A percentile compares a stretch with the other conserved stretches of the same genome.
Conservation (phyloP, 2,329 filamentous ascomycete species). For the Aspergillus ibericus region DNA sequence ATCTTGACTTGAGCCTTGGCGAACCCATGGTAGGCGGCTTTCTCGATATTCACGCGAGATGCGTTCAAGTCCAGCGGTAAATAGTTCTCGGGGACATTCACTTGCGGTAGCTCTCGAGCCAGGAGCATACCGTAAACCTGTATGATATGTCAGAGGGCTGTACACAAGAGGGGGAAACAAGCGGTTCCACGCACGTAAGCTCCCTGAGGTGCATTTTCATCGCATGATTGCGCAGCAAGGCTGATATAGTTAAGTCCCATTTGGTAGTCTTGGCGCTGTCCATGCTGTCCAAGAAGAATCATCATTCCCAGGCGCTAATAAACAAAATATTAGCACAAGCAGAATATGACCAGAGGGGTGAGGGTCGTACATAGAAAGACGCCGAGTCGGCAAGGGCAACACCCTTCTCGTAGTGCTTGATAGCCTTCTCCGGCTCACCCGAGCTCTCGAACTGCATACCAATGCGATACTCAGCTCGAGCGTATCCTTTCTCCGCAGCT, state of each 20-base stretch:
- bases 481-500: conserved; percentile 83
- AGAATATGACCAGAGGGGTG: neutral
- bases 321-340: conserved; percentile 17
- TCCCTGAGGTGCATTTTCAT: conserved; percentile 95
- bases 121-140: conserved; percentile 89
- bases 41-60: conserved; percentile 88
- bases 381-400: conserved; percentile 82
- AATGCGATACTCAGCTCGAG: conserved; percentile 90
- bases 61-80: conserved; percentile 70
- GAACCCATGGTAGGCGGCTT: conserved; percentile 93
- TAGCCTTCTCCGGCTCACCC: conserved; percentile 86
- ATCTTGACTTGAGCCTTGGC: conserved; percentile 96
- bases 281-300: conserved; percentile 90
- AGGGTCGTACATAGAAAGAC: conserved; percentile 62
- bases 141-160: conserved; percentile 8
- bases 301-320: conserved; percentile 90
- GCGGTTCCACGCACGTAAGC: conserved; percentile 62
- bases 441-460: conserved; percentile 98
- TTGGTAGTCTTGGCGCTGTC: conserved; percentile 77
- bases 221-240: conserved; percentile 78
- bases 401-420: conserved; percentile 85
- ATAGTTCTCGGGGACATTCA: conserved; percentile 71
- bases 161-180: neutral
- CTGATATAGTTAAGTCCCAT: conserved; percentile 79
- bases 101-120: conserved; percentile 85